Evolutionary conservation across 2,329 filamentous ascomycete genomes (phyloP), one percentile per base, ranked within the genome.

Genomic region (Macrophomina tecta): DNA sequence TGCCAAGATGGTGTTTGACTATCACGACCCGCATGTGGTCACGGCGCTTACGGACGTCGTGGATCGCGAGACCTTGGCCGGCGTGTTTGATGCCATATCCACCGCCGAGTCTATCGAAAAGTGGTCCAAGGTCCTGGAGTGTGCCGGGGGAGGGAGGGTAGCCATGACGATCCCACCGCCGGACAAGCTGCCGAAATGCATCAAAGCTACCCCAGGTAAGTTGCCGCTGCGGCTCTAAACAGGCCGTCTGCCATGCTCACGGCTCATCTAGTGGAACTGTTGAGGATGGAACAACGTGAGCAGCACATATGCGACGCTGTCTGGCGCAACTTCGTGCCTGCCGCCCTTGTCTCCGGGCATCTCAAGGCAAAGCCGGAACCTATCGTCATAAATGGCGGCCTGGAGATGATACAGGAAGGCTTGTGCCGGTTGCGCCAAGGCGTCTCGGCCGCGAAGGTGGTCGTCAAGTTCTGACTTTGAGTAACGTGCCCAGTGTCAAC

Each of bases 371-470:
- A 51, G 32, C 60, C 60, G 23, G 60, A 64, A n/a, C 60, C 60
- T 9, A 70, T 73, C 12, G 73, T 77, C 9, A 68, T 77, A 30
- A 69, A 72, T 40, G 72, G 72, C 34, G 75, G 76, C 5, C 65
- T 76, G 28, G 74, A 75, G 6, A 70, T 68, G 49, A 67, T 74
- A 4, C 73, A 76, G 68, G 71, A 74, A 60, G 76, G 70, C 4
- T 67, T 74, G 51, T 72, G 74, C 52, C 67, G 66, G 65, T 70
- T 74, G 67, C 75, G 72, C 69, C 70, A 74, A 64, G 76, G 75
- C 8, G 72, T 77, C 28, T 77, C 75, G 64, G 77, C 74, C 64
- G 69, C 69, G n/a, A 77, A 77, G 70, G 69, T 77, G 62, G 76
- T 77, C 23, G 69, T 78, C 23, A 72, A 72, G 45, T 60, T 72